Base-by-base conservation (phyloP, 2,329 filamentous ascomycete species). In the Phialophora verrucosa region DNA sequence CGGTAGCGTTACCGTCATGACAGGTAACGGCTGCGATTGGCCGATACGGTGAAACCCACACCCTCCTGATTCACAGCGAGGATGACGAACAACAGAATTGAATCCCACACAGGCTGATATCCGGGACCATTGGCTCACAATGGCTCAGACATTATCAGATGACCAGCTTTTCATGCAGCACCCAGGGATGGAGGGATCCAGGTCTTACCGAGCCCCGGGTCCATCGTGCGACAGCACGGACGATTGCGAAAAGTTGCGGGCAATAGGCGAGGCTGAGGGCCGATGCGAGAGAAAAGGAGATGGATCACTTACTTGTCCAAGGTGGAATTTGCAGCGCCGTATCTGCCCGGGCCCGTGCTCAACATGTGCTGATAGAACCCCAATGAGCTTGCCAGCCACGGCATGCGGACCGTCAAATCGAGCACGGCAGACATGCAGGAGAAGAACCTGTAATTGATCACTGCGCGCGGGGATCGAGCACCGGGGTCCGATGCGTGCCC, bases 281-380 rank as follows among this genome's bases (percentile, higher is more conserved):
- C 23, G 14, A 59, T 29, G 66, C 55, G 66, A 67, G 5, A 68
- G 70, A 69, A 71, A 67, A 69, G 65, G 71, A 75, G 73, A 75
- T 70, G 73, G 69, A 73, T 73, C 73, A 85, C 92, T 90, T 88
- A 98, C 94, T 92, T 96, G 83, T 98, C 94, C 79, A 97, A 82
- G 77, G 88, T 84, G 70, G 92, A 89, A 78, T 96, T 86, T 31
- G 90, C 87, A 74, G 86, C 85, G 76, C 91, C 92, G 70, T 96
- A 79, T 79, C 81, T 86, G 74, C 92, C 91, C 70, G 91, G 91
- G 27, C 93, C 92, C 74, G 84, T 83, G 75, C 94, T 80, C 74
- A 88, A 84, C 72, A 88, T 84, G 83, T 91, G 89, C 79, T 95
- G 92, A 72, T 90, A 77, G 78, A 97, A 85, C 64, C 91, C 90